Evolutionary conservation across 306 rosid genomes (phyloP), one percentile per base, ranked within the genome.

Genomic region (Quercus engelmannii): DNA sequence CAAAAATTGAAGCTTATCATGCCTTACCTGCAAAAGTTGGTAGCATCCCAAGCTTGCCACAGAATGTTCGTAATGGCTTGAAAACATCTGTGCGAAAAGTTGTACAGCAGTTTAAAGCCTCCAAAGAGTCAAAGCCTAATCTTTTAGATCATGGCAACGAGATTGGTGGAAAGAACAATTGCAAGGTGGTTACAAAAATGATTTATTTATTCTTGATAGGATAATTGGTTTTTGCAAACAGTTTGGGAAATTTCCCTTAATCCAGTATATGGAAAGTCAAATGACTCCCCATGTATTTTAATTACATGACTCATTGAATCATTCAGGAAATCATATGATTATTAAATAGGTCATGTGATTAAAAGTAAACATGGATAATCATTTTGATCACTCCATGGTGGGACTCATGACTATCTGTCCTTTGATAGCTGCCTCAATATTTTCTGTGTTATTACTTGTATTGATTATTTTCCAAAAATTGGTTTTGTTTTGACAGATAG

Each of bases 51-150:
- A 82, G 67, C 80, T 80, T 82, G 76, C 87, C 85, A 3, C 91
- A 80, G 85, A 88, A 90, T 87, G 87, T 88, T 54, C 80, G 76
- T 51, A 92, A 80, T 84, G 94, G 97, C 74, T 73, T 92, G 73
- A 92, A 87, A 83, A 81, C 90, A 75, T 90, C 94, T 30, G 73
- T 90, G 86, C 84, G 75, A 67, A 92, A 92, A 87, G 91, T 87
- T 74, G 94, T 92, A 46, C 91, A 87, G 88, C 94, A 92, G 86
- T 87, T 92, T 85, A 87, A 69, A 86, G 72, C 85, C 87, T 81
- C 97, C 61, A 89, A 85, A 83, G 93, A 88, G 74, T 83, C 84
- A 38, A 86, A 77, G 72, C 61, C 83, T 71, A 77, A 41, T 82
- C 56, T 73, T 35, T 54, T 59, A 28, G 82, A 86, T 75, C 71